phyloP scores from a whole-genome alignment of 2,329 filamentous ascomycete genomes.

The Lasiodiplodia theobromae region DNA sequence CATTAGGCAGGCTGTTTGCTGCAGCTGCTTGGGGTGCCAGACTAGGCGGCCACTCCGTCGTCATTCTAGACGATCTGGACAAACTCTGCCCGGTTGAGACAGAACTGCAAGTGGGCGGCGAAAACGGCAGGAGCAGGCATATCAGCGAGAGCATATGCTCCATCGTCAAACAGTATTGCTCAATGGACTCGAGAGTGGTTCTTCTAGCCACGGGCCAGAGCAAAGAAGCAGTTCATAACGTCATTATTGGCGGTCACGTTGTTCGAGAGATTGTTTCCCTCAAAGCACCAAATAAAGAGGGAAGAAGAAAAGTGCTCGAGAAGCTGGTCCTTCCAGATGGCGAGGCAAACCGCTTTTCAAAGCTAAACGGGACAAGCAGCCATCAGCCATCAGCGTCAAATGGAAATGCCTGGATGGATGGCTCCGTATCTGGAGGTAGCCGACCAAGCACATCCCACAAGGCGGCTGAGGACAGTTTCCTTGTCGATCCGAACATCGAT shows the following conservation, averaged over 20 bases:
- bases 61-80: slow-evolving; percentile 92
- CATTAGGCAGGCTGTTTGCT: slow-evolving; percentile 82
- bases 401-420: slow-evolving; percentile 74
- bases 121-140: slow-evolving; percentile 91
- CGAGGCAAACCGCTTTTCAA: not conserved
- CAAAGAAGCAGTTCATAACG: slow-evolving; percentile 90
- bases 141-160: slow-evolving; percentile 88
- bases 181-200: slow-evolving; percentile 79
- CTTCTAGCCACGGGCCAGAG: slow-evolving; percentile 89
- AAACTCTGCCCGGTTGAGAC: slow-evolving; percentile 92
- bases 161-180: slow-evolving; percentile 84
- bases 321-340: slow-evolving; percentile 61
- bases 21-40: slow-evolving; percentile 89
- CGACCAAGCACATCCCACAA: slow-evolving; percentile 46
- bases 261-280: slow-evolving; percentile 89
- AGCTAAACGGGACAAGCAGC: slow-evolving; percentile 31
- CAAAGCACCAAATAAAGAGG: slow-evolving; percentile 92
- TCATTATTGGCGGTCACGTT: slow-evolving; percentile 89
- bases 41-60: slow-evolving; percentile 80
- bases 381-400: not conserved
- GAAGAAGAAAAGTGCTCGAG: slow-evolving; percentile 81
- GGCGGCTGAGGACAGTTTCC: slow-evolving; percentile 62
- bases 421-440: slow-evolving; percentile 53
- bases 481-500: slow-evolving; percentile 79
- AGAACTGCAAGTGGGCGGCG: slow-evolving; percentile 89